Base-by-base conservation (phyloP, 1,139 yeast species). In the Meyerozyma carpophila region DNA sequence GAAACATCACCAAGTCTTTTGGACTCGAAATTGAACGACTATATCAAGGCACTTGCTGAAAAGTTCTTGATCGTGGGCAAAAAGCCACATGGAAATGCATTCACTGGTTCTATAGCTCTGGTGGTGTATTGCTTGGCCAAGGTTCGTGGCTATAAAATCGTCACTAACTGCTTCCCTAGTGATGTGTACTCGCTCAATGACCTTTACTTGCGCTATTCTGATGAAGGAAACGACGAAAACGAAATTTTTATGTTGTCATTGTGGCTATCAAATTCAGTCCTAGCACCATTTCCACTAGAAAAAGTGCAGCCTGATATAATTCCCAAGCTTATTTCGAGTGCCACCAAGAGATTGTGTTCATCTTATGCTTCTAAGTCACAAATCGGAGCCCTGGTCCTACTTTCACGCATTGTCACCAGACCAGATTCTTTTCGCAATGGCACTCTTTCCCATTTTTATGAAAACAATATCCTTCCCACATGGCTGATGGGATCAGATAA, bases 221-320 rank as follows among this genome's bases (percentile, higher is more conserved):
- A 43, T 45, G 29, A 45, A 5, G 13, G 9, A 2, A 41, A 49
- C 75, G 96, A 94, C 68, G 34, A 31, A n/a, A 50, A 79, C 50
- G 77, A 77, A 41, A 58, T 71, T 9, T 87, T 79, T 52, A 60
- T 82, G 4, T 59, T 82, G 38, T 62, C 89, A n/a, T 65, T 86
- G 7, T 90, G 96, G 96, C 66, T 88, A 13, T 75, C 85, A 1
- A 79, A 83, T 26, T 63, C 89, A 16, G 76, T 81, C 0, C 63
- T 86, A 31, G 81, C 82, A 0, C 97, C 98, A 0, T 90, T 90
- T 56, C 72, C 76, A 3, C 65, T 90, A 37, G 62, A 59, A 1
- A 56, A 65, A 0, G 64, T 84, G 38, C 66, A 65, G 11, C 49
- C 52, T 0, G 57, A 61, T 5, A 50, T 79, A 10, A 64, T 72